phyloP scores from a whole-genome alignment of 371 early-diverging fungal genomes.

The Rhizopus sp. region DNA sequence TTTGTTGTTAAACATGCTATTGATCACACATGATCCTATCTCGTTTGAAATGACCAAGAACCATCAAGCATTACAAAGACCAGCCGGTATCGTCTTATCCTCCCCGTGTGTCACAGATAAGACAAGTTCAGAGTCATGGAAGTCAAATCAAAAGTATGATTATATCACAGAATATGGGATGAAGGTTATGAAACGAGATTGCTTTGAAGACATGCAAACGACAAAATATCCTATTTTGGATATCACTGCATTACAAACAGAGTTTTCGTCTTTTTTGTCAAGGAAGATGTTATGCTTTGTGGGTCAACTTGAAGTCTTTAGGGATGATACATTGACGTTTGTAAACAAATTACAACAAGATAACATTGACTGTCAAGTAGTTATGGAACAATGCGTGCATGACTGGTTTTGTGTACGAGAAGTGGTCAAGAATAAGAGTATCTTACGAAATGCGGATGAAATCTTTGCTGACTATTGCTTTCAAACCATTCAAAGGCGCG shows the following conservation, averaged over 20 bases:
- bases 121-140: slow-evolving; percentile 43
- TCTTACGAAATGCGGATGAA: slow-evolving; percentile 32
- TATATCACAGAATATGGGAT: slow-evolving; percentile 43
- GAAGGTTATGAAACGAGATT: slow-evolving; percentile 44
- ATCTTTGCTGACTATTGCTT: slow-evolving; percentile 43
- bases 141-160: slow-evolving; percentile 39
- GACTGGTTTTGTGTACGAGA: slow-evolving; percentile 53
- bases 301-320: slow-evolving; percentile 42
- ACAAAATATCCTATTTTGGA: slow-evolving; percentile 35
- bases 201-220: slow-evolving; percentile 31
- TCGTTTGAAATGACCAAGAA: slow-evolving; percentile 47
- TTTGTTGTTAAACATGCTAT: slow-evolving; percentile 38
- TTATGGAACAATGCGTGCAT: slow-evolving; percentile 45
- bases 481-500: slow-evolving; percentile 14
- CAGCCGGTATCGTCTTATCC: slow-evolving; percentile 40
- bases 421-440: slow-evolving; percentile 41
- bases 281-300: slow-evolving; percentile 35
- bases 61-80: slow-evolving; percentile 37
- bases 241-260: slow-evolving; percentile 39
- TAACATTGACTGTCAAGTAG: slow-evolving; percentile 34
- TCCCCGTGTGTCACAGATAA: slow-evolving; percentile 49
- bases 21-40: slow-evolving; percentile 45
- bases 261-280: slow-evolving; percentile 37
- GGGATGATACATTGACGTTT: slow-evolving; percentile 42
- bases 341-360: slow-evolving; percentile 42